phyloP scores from a whole-genome alignment of 2,329 filamentous ascomycete species.

The Sporothrix brunneoviolacea region DNA sequence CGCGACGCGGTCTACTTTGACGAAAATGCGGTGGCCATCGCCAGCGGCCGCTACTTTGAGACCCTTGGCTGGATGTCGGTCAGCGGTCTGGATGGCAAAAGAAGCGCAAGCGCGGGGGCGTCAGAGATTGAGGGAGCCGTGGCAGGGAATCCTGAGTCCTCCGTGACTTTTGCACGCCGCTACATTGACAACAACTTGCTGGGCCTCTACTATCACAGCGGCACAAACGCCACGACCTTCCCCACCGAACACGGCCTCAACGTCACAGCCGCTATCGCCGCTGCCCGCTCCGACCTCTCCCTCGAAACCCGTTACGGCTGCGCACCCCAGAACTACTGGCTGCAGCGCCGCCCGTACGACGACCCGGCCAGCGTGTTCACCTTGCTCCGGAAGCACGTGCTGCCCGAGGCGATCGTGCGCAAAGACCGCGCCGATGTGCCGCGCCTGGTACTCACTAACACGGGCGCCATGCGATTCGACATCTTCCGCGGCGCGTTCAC shows the following conservation, averaged over 20 bases:
- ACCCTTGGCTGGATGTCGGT: slow-evolving; percentile 92
- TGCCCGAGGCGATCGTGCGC: slow-evolving; percentile 60
- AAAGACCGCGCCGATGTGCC: slow-evolving; percentile 43
- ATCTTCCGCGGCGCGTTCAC: slow-evolving; percentile 92
- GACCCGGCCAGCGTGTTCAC: slow-evolving; percentile 69
- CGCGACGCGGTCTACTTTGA: slow-evolving; percentile 79
- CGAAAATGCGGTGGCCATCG: slow-evolving; percentile 67
- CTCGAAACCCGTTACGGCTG: slow-evolving; percentile 77
- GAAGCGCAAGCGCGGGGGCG: slow-evolving; percentile 28
- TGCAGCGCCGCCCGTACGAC: slow-evolving; percentile 70
- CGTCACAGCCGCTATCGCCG: slow-evolving; percentile 61
- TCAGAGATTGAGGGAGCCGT: no score
- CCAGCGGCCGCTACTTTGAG: slow-evolving; percentile 88
- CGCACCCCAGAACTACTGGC: slow-evolving; percentile 73
- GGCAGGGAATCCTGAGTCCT: no score
- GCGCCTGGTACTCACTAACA: slow-evolving; percentile 74
- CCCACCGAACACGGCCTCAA: slow-evolving; percentile 67
- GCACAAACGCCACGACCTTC: slow-evolving; percentile 65
- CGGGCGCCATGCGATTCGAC: slow-evolving; percentile 88
- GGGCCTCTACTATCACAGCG: slow-evolving; percentile 75
- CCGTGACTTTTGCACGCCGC: slow-evolving; percentile 64
- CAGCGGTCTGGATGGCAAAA: slow-evolving; percentile 58
- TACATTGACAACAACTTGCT: slow-evolving; percentile 94
- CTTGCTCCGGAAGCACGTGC: slow-evolving; percentile 68
- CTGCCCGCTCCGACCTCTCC: slow-evolving; percentile 61